Evolutionary conservation across 2,329 filamentous ascomycete genomes (phyloP).

Genomic region (Ophiostoma angusticollis): DNA sequence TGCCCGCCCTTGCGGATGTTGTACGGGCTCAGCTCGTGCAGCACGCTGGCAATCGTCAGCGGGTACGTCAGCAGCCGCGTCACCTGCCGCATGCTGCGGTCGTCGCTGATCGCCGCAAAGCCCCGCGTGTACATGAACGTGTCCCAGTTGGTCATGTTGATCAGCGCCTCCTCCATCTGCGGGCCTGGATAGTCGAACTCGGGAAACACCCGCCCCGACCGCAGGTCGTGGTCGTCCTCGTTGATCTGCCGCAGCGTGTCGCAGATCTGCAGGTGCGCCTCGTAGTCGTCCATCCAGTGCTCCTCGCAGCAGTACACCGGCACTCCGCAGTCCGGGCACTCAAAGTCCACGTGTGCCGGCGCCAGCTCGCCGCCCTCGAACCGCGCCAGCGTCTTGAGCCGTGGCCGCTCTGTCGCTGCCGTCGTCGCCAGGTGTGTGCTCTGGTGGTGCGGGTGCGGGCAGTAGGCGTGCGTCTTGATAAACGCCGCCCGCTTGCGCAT

Average conservation of each 20-base stretch:
- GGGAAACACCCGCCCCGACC: constrained; percentile 80
- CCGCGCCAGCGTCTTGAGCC: constrained; percentile 12
- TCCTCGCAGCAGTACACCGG: constrained; percentile 88
- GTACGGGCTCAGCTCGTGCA: constrained; percentile 93
- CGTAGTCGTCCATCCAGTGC: constrained; percentile 94
- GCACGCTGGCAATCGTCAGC: constrained; percentile 74
- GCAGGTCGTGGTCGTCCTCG: constrained; percentile 91
- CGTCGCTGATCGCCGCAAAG: constrained; percentile 81
- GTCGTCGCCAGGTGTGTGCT: constrained; percentile 48
- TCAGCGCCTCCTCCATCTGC: constrained; percentile 81
- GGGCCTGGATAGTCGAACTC: constrained; percentile 85
- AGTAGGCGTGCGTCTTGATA: constrained; percentile 87
- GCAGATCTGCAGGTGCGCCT: constrained; percentile 82
- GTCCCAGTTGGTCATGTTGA: constrained; percentile 99
- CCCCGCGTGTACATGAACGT: constrained; percentile 88
- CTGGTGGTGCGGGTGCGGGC: constrained; percentile 78
- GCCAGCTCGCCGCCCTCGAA: constrained; percentile 37
- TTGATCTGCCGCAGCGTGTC: constrained; percentile 88
- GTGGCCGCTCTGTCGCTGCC: constrained; percentile 1
- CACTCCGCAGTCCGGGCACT: constrained; percentile 91
- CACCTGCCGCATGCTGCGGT: constrained; percentile 81
- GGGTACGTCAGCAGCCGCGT: constrained; percentile 91
- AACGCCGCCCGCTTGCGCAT: constrained; percentile 81
- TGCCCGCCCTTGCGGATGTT: constrained; percentile 60
- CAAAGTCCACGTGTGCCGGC: constrained; percentile 77